Base-by-base conservation (phyloP, 345 rosid genomes). In the Mangifera indica region DNA sequence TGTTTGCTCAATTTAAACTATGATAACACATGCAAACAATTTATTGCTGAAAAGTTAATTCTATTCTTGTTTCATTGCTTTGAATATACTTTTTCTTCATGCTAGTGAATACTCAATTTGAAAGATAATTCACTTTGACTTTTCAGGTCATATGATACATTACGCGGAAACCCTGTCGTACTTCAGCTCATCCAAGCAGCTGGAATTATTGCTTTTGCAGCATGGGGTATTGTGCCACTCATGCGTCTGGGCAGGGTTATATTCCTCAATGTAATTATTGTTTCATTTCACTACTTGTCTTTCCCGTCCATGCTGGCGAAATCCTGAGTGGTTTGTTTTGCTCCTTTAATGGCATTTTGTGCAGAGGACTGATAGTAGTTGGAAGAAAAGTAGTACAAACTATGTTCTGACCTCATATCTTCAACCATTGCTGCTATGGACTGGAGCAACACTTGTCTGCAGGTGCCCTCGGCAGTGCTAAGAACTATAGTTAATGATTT, bases 351-450 rank as follows among this genome's bases (percentile, higher is more conserved):
- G 42, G 2, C 20, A 37, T 67, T 65, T 59, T 40, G 67, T 75
- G 67, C 89, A 94, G 91, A 89, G 83, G 73, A 78, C 74, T 80
- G 92, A 87, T 66, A 80, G 71, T 73, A 93, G 76, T 76, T 87
- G 93, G 87, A 87, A 87, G 69, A 91, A 84, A 81, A 87, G 87
- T 77, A 79, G 69, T 64, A 73, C 89, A 1, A 80, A 81, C 66
- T 84, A 85, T 63, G 74, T 90, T 48, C 69, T 83, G 79, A 84
- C 77, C 55, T 90, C 97, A 44, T 94, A 92, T 82, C 49, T 94
- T 76, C 94, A 87, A 77, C 98, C 97, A n/a, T 78, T 90, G 85
- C 80, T 92, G 77, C 83, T 94, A 69, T 94, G 97, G 94, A 82
- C 87, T 37, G 95, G 97, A 69, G 90, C 88, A 26, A 78, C 79